phyloP scores from a whole-genome alignment of 345 rosid species.

The Barbarea vulgaris region DNA sequence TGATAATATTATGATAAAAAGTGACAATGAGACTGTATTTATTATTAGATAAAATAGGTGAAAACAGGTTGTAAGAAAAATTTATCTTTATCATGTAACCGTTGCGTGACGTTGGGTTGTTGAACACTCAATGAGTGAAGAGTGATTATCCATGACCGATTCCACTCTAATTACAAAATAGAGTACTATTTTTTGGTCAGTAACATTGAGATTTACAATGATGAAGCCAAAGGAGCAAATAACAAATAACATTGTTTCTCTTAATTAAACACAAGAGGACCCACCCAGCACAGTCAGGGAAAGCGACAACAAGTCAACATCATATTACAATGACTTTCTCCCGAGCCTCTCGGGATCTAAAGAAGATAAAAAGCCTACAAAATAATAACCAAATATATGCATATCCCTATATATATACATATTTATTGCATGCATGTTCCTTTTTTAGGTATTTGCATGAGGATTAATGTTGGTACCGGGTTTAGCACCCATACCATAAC shows the following conservation, averaged over 20 bases:
- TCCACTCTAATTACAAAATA: constrained; percentile 24
- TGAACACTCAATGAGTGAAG: constrained; percentile 24
- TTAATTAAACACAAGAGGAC: constrained; percentile 43
- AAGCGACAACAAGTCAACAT: constrained; percentile 23
- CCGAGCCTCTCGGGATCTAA: constrained; percentile 51
- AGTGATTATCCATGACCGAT: not conserved
- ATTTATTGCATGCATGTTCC: not conserved
- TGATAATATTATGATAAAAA: no score
- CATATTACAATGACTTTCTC: constrained; percentile 37
- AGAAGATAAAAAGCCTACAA: constrained; percentile 45
- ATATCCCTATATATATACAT: not conserved
- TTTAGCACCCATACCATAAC: no score
- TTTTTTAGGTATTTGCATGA: not conserved
- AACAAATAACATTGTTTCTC: not conserved
- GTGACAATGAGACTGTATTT: no score
- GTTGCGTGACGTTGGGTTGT: constrained; percentile 3
- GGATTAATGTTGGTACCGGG: no score
- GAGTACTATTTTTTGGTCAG: constrained; percentile 52
- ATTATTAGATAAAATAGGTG: no score
- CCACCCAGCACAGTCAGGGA: constrained; percentile 38
- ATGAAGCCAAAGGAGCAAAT: constrained; percentile 32
- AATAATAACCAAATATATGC: no score
- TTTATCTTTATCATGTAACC: no score
- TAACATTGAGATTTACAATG: constrained; percentile 49
- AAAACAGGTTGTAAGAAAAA: no score